Percentiles rank a stretch among this genome's conserved stretches.
These are phyloP conservation scores for Yarrowia bubula DNA, from an alignment of 805 yeast species.

Conservation along the genomic window DNA sequence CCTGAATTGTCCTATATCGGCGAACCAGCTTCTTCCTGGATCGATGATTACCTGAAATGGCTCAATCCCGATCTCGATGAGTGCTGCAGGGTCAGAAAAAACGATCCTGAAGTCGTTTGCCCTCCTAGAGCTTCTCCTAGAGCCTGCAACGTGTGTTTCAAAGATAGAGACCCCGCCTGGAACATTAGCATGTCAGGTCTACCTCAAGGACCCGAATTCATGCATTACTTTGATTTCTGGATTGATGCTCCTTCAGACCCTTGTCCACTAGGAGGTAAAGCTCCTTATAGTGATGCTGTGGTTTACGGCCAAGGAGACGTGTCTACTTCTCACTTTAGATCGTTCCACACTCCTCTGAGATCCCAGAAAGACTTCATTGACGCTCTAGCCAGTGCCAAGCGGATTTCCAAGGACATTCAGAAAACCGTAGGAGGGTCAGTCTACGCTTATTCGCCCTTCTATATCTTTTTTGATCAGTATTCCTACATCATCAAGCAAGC, in stretches of 20 bases:
- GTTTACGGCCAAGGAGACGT: conserved; percentile 47
- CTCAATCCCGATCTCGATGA: conserved; percentile 81
- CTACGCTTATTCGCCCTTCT: conserved; percentile 91
- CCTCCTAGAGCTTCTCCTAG: conserved; percentile 64
- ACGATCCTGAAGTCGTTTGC: conserved; percentile 56
- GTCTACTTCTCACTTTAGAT: conserved; percentile 66
- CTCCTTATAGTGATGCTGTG: conserved; percentile 73
- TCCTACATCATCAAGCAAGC: conserved; percentile 61
- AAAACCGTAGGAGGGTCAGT: conserved; percentile 45
- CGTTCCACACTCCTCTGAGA: conserved; percentile 73
- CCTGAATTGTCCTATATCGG: conserved; percentile 60
- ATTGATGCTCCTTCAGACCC: conserved; percentile 79
- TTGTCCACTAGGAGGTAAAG: conserved; percentile 94
- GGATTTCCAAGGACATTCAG: conserved; percentile 56
- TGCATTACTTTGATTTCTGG: conserved; percentile 76
- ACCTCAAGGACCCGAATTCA: conserved; percentile 72
- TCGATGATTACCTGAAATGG: conserved; percentile 86
- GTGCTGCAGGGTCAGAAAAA: conserved; percentile 74
- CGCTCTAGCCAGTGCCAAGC: conserved; percentile 69
- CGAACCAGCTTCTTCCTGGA: conserved; percentile 88
- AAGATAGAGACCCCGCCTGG: conserved; percentile 59
- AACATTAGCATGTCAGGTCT: conserved; percentile 74
- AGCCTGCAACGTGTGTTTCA: conserved; percentile 71
- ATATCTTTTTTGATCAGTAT: conserved; percentile 90
- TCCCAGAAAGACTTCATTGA: conserved; percentile 81